These are phyloP conservation scores for Botrytis fabae DNA, from an alignment of 2,329 filamentous ascomycete genomes.

Conservation along the genomic window DNA sequence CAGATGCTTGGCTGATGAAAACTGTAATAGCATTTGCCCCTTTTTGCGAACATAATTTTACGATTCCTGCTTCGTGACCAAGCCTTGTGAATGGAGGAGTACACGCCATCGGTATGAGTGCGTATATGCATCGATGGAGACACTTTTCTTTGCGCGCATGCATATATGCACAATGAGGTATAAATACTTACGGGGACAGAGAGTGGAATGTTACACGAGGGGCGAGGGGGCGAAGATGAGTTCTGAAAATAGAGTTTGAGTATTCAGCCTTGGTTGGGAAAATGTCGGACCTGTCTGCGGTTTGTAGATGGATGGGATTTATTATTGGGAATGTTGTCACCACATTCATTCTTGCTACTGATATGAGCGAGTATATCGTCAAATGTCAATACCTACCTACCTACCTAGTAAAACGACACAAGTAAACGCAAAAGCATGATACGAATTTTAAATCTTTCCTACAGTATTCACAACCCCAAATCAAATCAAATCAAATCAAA, in stretches of 20 bases:
- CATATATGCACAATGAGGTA: background rate
- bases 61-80: background rate
- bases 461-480: too few species aligned
- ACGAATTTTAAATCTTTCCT: too few species aligned
- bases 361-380: background rate
- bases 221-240: background rate
- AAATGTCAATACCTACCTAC: too few species aligned
- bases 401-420: too few species aligned
- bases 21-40: background rate
- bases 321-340: background rate
- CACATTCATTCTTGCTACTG: too few species aligned
- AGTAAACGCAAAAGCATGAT: too few species aligned
- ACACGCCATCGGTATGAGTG: background rate
- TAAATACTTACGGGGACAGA: background rate
- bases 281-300: background rate
- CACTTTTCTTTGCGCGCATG: background rate
- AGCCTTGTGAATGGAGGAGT: slow-evolving; percentile 1
- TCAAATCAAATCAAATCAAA: too few species aligned
- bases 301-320: background rate
- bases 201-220: background rate
- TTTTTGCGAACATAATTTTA: background rate
- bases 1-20: background rate
- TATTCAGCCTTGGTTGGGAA: background rate
- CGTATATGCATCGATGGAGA: background rate
- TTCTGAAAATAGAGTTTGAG: background rate